phyloP scores from a whole-genome alignment of 768 basidiomycete genomes.

The Calocera cornea region DNA sequence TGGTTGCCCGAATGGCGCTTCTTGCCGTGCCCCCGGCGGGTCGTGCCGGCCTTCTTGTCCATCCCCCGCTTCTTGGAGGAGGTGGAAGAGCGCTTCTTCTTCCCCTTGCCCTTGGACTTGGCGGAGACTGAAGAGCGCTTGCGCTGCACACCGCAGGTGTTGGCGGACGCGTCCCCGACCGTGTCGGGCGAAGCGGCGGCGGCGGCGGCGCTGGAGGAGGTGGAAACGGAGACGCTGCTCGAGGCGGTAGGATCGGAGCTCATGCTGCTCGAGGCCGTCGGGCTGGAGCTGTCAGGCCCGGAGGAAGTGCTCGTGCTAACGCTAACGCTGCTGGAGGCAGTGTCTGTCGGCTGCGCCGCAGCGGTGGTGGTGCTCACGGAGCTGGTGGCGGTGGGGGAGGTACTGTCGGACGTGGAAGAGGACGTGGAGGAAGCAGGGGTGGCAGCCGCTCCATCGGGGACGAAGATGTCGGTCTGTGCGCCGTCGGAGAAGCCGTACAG shows the following conservation, averaged over 20 bases:
- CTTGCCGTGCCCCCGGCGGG: neutral
- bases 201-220: neutral
- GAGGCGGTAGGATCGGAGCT: neutral
- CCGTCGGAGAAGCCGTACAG: constrained; percentile 61
- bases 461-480: constrained; percentile 59
- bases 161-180: neutral
- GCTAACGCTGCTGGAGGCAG: neutral
- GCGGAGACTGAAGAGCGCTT: neutral
- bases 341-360: neutral
- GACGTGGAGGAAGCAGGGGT: neutral
- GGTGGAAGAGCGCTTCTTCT: neutral
- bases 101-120: neutral
- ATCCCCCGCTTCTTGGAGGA: neutral
- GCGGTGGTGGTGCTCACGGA: neutral
- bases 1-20: neutral
- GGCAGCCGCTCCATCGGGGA: neutral
- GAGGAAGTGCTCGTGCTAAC: neutral
- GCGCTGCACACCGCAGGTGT: neutral
- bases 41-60: no score
- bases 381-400: neutral
- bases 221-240: neutral
- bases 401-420: neutral
- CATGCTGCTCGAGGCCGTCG: neutral
- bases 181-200: neutral
- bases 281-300: neutral